These are phyloP conservation scores for Sugiyamaella mastotermitis DNA, from an alignment of 805 yeast species.

Conservation along the genomic window DNA sequence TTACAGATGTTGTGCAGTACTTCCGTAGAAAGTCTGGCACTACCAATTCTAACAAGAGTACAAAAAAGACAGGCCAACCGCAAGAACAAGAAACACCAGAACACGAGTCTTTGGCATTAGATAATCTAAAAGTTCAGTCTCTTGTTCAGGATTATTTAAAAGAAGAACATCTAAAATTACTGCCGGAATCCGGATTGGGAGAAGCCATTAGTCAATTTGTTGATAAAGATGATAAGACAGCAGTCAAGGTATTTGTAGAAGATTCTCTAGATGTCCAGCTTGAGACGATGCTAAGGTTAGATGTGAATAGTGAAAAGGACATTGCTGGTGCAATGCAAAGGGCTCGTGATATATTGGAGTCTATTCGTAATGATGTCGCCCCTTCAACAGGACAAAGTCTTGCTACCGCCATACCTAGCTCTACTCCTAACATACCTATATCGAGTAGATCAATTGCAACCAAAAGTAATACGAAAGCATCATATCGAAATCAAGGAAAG, in stretches of 20 bases:
- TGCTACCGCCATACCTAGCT: neutral
- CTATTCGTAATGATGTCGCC: neutral
- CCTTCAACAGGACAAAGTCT: neutral
- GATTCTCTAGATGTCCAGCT: constrained; percentile 25
- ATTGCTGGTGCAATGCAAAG: constrained; percentile 7
- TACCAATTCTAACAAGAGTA: constrained; percentile 1
- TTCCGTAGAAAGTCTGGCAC: constrained; percentile 42
- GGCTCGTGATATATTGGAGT: neutral
- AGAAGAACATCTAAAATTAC: constrained; percentile 56
- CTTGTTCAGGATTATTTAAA: constrained; percentile 58
- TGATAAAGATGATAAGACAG: constrained; percentile 74
- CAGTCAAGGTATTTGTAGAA: constrained; percentile 45
- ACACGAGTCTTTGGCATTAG: constrained; percentile 24
- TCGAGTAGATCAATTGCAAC: neutral
- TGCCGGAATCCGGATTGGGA: constrained; percentile 72
- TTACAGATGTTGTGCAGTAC: constrained; percentile 76
- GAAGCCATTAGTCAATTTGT: constrained; percentile 68
- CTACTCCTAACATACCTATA: neutral
- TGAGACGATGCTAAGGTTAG: constrained; percentile 19
- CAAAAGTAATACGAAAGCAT: neutral
- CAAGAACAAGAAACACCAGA: neutral
- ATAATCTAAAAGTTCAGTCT: constrained; percentile 49
- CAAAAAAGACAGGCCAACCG: neutral
- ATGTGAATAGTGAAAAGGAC: constrained; percentile 13
- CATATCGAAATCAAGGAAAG: neutral